Evolutionary conservation across 192 early-diverging fungal genomes (phyloP).

Genomic region (Allomyces arbusculus): DNA sequence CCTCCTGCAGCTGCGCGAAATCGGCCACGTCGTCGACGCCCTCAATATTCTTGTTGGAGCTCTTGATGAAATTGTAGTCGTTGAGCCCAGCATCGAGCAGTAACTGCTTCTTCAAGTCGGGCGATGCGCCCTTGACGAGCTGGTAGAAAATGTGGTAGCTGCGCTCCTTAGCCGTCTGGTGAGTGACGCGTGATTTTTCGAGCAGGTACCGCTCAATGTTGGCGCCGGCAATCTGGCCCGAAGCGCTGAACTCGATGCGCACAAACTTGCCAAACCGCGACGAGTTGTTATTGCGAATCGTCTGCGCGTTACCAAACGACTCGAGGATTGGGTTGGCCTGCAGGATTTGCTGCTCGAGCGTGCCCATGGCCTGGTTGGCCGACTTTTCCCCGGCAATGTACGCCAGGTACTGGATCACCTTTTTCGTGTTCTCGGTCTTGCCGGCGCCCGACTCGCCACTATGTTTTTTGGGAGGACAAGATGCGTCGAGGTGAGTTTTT

Average conservation of each 20-base stretch:
- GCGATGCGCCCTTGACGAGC: slow-evolving; percentile 61
- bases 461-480: neutral
- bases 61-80: slow-evolving; percentile 67
- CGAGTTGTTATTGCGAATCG: slow-evolving; percentile 95
- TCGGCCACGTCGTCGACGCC: slow-evolving; percentile 80
- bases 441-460: slow-evolving; percentile 97
- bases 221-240: slow-evolving; percentile 74
- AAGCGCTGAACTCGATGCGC: slow-evolving; percentile 80
- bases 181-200: slow-evolving; percentile 91
- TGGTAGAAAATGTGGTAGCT: slow-evolving; percentile 99
- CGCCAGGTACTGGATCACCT: slow-evolving; percentile 93
- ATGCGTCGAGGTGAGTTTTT: slow-evolving; percentile 11
- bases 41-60: slow-evolving; percentile 69
- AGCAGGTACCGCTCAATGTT: slow-evolving; percentile 94
- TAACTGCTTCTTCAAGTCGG: slow-evolving; percentile 21
- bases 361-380: slow-evolving; percentile 15
- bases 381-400: slow-evolving; percentile 51
- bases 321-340: slow-evolving; percentile 95
- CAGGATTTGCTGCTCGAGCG: slow-evolving; percentile 77
- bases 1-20: slow-evolving; percentile 48
- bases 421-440: slow-evolving; percentile 99
- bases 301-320: slow-evolving; percentile 96
- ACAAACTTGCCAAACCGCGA: slow-evolving; percentile 99
- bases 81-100: slow-evolving; percentile 51
- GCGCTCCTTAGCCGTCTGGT: slow-evolving; percentile 74